Evolutionary conservation across 495 filamentous ascomycete species (phyloP), one percentile per base, ranked within the genome.

Genomic region (Thozetella sp.): DNA sequence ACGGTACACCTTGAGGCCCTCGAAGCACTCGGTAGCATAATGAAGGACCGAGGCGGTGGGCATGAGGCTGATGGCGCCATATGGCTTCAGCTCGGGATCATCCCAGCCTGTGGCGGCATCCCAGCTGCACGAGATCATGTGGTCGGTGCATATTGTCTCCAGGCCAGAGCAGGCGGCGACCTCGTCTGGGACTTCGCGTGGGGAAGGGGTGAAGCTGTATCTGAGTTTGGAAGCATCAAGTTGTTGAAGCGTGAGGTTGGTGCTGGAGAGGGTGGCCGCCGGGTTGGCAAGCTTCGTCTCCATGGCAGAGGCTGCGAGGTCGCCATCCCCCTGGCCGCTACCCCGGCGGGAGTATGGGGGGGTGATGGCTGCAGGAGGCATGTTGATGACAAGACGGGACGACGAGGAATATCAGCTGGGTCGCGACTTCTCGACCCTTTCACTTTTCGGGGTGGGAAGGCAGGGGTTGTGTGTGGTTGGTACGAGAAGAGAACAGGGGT

Each of bases 21-120:
- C 93, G 76, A 96, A 96, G 75, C 93, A 97, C 67, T 94, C 89
- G 37, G 91, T 95, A 17, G 93, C 93, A 71, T 97, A 97, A 78
- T 97, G 92, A 37, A 97, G 85, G 25, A 87, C 85, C n/a, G 88
- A 91, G 17, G 93, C 90, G 15, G 89, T 93, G 6, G 93, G 93
- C 74, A 91, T 89, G 68, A 97, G 83, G 63, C 83, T 82, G 25
- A 97, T 77, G 24, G 92, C 91, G 54, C 90, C 87, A 72, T 89
- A 95, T 1, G 93, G 92, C 64, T 84, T 85, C 46, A 97, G 77
- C 60, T 92, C 83, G 15, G 93, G 94, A 0, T 86, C 82, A 17
- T 80, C 77, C 93, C 93, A 97, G 63, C 93, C 93, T 17, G 70
- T 70, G 37, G 69, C 65, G 4, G 67, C 74, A 19, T 84, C 88